These are phyloP conservation scores for Dittrichia graveolens DNA, from an alignment of 129 eudicot species.

Conservation along the genomic window DNA sequence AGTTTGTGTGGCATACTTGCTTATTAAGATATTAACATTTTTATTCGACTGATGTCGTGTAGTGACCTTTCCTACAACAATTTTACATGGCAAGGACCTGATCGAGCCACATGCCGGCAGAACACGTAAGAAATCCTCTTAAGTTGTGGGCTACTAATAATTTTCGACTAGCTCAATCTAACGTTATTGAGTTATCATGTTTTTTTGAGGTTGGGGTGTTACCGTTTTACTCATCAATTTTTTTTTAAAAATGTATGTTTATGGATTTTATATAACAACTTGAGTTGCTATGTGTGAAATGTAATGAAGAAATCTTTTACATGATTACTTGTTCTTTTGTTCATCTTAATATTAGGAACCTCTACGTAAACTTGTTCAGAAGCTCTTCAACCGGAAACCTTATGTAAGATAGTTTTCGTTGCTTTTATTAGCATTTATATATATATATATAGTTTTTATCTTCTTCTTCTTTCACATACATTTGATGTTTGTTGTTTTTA, in stretches of 20 bases:
- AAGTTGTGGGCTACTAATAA: not conserved
- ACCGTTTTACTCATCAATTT: not conserved
- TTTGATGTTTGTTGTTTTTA: constrained; percentile 28
- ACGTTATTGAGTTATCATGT: too few relatives aligned
- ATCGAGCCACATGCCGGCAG: constrained; percentile 54
- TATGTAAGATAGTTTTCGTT: constrained; percentile 50
- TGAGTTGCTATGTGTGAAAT: constrained; percentile 3
- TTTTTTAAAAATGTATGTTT: not conserved
- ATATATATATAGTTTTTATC: not conserved
- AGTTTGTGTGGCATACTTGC: not conserved
- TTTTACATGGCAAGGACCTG: constrained; percentile 77
- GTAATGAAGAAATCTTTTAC: not conserved
- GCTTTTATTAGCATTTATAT: not conserved
- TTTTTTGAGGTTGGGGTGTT: too few relatives aligned
- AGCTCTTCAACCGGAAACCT: constrained; percentile 56
- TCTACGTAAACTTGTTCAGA: constrained; percentile 64
- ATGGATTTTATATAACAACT: not conserved
- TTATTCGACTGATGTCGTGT: constrained; percentile 30
- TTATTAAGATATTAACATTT: constrained; percentile 5
- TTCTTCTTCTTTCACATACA: not conserved
- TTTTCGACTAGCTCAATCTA: too few relatives aligned
- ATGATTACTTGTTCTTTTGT: not conserved
- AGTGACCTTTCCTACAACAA: constrained; percentile 94
- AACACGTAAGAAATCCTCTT: constrained; percentile 50
- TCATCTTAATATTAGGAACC: constrained; percentile 48